These are phyloP conservation scores for Cynara cardunculus DNA, from an alignment of 129 eudicot genomes.

Conservation along the genomic window DNA sequence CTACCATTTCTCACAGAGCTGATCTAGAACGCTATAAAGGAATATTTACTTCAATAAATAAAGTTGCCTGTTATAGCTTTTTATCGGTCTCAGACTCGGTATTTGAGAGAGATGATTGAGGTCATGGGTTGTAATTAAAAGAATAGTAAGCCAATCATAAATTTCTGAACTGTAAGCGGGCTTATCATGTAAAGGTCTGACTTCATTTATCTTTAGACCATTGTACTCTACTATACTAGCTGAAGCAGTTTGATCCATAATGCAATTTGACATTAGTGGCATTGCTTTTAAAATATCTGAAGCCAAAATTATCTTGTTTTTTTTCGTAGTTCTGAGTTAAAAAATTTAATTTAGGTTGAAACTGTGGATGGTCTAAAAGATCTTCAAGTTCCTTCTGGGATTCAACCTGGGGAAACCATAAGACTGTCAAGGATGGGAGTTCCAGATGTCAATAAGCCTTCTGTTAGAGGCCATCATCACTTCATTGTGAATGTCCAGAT, in stretches of 20 bases:
- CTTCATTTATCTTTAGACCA: background rate
- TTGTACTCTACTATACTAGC: background rate
- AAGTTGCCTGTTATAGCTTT: too few relatives aligned
- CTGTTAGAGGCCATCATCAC: constrained; percentile 79
- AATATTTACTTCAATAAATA: too few relatives aligned
- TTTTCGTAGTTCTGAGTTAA: background rate
- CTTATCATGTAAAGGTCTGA: background rate
- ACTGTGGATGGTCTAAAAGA: constrained; percentile 84
- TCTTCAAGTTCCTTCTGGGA: constrained; percentile 77
- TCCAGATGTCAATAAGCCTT: constrained; percentile 68
- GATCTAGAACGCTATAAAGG: background rate
- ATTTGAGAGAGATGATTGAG: background rate
- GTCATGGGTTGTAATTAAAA: background rate
- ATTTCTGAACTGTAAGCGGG: background rate
- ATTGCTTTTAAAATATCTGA: background rate
- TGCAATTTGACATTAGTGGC: background rate
- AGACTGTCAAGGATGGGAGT: constrained; percentile 78
- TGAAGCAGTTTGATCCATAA: background rate
- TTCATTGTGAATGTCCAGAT: constrained; percentile 66
- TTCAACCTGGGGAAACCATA: constrained; percentile 72
- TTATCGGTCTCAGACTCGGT: background rate
- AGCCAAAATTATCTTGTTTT: background rate
- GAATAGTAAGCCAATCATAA: background rate
- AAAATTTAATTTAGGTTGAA: constrained; percentile 53
- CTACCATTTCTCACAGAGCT: background rate